Conservation (phyloP, 495 filamentous ascomycete genomes). For the Penicillium goetzii region DNA sequence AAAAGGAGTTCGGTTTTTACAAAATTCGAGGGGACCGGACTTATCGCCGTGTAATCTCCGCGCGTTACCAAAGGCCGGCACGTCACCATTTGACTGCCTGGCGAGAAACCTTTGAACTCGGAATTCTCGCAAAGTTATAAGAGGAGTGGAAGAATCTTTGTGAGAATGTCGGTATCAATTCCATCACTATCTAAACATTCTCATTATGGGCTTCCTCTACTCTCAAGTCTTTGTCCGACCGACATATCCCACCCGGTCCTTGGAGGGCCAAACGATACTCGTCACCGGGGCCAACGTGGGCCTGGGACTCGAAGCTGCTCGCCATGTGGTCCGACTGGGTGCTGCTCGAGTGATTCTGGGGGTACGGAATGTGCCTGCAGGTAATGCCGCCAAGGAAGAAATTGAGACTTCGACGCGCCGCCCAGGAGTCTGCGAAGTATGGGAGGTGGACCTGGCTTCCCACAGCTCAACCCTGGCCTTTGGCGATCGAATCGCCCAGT, state of each 20-base stretch:
- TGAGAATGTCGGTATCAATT: not conserved
- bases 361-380: constrained; percentile 54
- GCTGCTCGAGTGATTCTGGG: constrained; percentile 57
- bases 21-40: not conserved
- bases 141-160: not conserved
- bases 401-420: constrained; percentile 39
- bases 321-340: constrained; percentile 49
- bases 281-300: constrained; percentile 59
- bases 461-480: constrained; percentile 45
- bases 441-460: constrained; percentile 57
- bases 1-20: constrained; percentile 3
- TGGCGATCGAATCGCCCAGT: constrained; percentile 36
- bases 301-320: constrained; percentile 54
- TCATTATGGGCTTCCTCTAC: constrained; percentile 42
- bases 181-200: not conserved
- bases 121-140: not conserved
- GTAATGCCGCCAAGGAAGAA: constrained; percentile 42
- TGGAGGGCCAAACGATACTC: constrained; percentile 50
- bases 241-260: constrained; percentile 37
- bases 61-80: not conserved
- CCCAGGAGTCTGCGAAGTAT: constrained; percentile 51
- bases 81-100: constrained; percentile 1
- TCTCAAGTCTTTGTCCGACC: constrained; percentile 50
- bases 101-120: not conserved
- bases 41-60: constrained; percentile 13